Evolutionary conservation across 1,284 basidiomycete genomes (phyloP), one percentile per base, ranked within the genome.

Genomic region (Abortiporus biennis): DNA sequence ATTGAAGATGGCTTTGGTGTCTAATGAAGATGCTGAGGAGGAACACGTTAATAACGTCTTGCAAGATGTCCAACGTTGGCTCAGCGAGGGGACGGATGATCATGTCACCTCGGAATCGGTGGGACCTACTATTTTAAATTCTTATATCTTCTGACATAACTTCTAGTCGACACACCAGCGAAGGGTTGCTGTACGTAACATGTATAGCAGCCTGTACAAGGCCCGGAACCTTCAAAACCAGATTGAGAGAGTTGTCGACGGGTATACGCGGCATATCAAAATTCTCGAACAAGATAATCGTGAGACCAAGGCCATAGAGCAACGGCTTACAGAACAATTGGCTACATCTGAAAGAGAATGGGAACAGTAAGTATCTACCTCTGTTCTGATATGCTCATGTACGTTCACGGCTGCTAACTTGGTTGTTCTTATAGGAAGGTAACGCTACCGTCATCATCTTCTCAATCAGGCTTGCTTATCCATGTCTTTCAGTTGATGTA

Each of bases 51-150:
- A 61, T 37, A 63, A 62, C n/a, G 54, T 76, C 20, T 56, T 69
- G 21, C 56, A 55, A 21, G 69, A 75, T 49, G 70, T 74, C 32
- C 66, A 72, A 43, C 50, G 53, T 27, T 80, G 72, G 71, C 58
- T 80, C 68, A 32, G 34, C 3, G 35, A 42, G 41, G 36, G n/a
- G 36, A 29, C 27, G 9, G 27, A 8, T 29, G 8, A n/a, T 29
- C n/a, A 29, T n/a, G 27, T 29, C 9, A 29, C n/a, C 27, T 29
- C 27, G 27, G 9, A 8, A 11, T 9, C 17, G 17, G 16, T 11
- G 33, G 8, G 33, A 19, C 8, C 33, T 19, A 13, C 33, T 19
- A 9, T 11, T 11, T 35, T 19, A 8, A 11, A 9, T 16, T 35
- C 33, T 8, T 11, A 8, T 35, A 11, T 35, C 9, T 29, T 29